Conservation (phyloP, 805 yeast genomes). For the Suhomyces pyralidae region DNA sequence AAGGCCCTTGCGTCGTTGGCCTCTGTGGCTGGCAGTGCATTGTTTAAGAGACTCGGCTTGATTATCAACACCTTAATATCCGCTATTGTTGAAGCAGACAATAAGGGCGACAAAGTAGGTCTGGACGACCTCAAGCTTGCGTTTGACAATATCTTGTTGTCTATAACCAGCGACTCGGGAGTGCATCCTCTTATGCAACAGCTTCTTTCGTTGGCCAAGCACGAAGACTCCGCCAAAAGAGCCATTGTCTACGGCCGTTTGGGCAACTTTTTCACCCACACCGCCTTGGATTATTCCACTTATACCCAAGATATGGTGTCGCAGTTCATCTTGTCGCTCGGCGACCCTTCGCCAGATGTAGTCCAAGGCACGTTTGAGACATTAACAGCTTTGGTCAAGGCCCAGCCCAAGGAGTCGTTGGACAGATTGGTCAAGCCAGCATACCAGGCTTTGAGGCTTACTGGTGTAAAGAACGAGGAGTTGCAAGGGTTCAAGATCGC, state of each 20-base stretch:
- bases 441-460: constrained; percentile 61
- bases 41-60: constrained; percentile 66
- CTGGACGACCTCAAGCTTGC: constrained; percentile 48
- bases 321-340: constrained; percentile 67
- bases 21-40: constrained; percentile 82
- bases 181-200: constrained; percentile 83
- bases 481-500: constrained; percentile 72
- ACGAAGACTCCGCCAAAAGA: constrained; percentile 66
- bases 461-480: constrained; percentile 63
- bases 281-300: constrained; percentile 65
- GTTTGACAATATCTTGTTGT: constrained; percentile 64
- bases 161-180: constrained; percentile 76
- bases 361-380: constrained; percentile 66
- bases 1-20: constrained; percentile 82
- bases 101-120: constrained; percentile 33
- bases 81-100: constrained; percentile 43
- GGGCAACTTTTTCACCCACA: constrained; percentile 64
- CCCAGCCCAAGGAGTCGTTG: constrained; percentile 70
- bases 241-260: constrained; percentile 63
- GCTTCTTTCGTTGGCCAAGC: constrained; percentile 68
- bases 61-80: constrained; percentile 74
- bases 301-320: constrained; percentile 75
- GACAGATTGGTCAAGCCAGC: constrained; percentile 82
- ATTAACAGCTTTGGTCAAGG: constrained; percentile 61
- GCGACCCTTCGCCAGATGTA: constrained; percentile 60